phyloP scores from a whole-genome alignment of 2,329 filamentous ascomycete genomes.

The Pyrenophora tritici-repentis region DNA sequence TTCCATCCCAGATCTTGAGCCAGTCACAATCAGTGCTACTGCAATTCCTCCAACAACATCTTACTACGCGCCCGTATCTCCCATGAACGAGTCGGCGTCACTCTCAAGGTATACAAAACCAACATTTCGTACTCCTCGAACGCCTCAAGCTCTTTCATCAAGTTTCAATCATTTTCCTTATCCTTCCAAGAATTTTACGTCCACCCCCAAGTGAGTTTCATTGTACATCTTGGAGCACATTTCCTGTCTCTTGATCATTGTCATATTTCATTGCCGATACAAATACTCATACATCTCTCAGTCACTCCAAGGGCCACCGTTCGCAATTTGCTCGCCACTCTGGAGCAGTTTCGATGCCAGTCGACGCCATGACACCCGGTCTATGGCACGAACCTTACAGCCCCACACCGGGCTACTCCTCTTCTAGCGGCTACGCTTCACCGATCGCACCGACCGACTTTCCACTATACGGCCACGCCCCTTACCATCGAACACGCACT shows the following conservation, averaged over 20 bases:
- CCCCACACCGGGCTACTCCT: slow-evolving; percentile 39
- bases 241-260: slow-evolving; percentile 6
- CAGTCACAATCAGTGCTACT: slow-evolving; percentile 18
- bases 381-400: slow-evolving; percentile 37
- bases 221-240: slow-evolving; percentile 23
- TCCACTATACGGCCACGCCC: slow-evolving; percentile 33
- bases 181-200: slow-evolving; percentile 36
- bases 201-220: slow-evolving; percentile 46
- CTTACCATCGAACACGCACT: slow-evolving; percentile 44
- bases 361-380: slow-evolving; percentile 25
- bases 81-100: slow-evolving; percentile 31
- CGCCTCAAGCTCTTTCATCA: slow-evolving; percentile 38
- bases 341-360: slow-evolving; percentile 21
- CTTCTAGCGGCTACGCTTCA: slow-evolving; percentile 43
- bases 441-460: slow-evolving; percentile 36
- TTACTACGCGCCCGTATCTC: slow-evolving; percentile 30
- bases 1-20: slow-evolving; percentile 20
- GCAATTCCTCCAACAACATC: slow-evolving; percentile 19
- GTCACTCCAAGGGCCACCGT: slow-evolving; percentile 26
- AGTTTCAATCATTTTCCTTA: slow-evolving; percentile 36
- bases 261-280: background rate
- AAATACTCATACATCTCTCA: slow-evolving; percentile 9
- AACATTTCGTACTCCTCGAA: slow-evolving; percentile 47
- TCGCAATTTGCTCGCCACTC: slow-evolving; percentile 16
- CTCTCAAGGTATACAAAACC: slow-evolving; percentile 45